phyloP scores from a whole-genome alignment of 2,329 filamentous ascomycete genomes.

The Samsoniella hepiali region DNA sequence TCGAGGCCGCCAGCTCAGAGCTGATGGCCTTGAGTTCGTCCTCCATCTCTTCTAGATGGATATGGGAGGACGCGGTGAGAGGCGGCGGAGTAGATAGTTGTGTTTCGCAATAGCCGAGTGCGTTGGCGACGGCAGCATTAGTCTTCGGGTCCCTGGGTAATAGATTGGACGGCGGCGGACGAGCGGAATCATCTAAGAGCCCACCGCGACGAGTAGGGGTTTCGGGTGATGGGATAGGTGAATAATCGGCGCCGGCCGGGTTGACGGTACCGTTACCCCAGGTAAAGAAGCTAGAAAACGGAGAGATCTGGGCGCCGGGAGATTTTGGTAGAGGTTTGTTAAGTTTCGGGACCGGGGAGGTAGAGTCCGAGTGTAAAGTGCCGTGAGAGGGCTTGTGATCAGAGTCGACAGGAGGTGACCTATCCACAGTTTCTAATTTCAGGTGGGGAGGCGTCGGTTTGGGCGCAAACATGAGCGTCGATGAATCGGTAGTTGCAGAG shows the following conservation, averaged over 20 bases:
- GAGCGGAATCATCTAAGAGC: conserved; percentile 32
- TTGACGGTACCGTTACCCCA: conserved; percentile 42
- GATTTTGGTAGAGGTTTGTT: conserved; percentile 56
- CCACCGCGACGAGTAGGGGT: conserved; percentile 39
- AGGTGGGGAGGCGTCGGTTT: conserved; percentile 53
- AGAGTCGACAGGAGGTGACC: conserved; percentile 22
- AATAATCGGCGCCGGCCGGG: conserved; percentile 43
- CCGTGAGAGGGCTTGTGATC: conserved; percentile 27
- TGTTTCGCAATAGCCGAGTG: conserved; percentile 49
- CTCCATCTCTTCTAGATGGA: conserved; percentile 81
- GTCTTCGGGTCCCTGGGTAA: conserved; percentile 37
- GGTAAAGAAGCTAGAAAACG: conserved; percentile 51
- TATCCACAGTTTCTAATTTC: conserved; percentile 44
- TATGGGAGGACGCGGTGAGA: conserved; percentile 37
- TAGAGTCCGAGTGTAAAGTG: conserved; percentile 26
- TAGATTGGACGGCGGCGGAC: conserved; percentile 27
- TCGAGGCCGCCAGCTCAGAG: conserved; percentile 86
- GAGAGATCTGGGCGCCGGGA: conserved; percentile 45
- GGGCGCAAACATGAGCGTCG: conserved; percentile 44
- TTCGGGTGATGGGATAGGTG: conserved; percentile 52
- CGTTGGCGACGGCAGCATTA: conserved; percentile 41
- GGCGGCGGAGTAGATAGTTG: conserved; percentile 49
- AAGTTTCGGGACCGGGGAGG: conserved; percentile 37
- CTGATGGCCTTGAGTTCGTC: conserved; percentile 92
- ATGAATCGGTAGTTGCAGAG: not conserved